Evolutionary conservation across 352 stramenopile species (phyloP), one percentile per base, ranked within the genome.

Genomic region (Globisporangium iwayamae): DNA sequence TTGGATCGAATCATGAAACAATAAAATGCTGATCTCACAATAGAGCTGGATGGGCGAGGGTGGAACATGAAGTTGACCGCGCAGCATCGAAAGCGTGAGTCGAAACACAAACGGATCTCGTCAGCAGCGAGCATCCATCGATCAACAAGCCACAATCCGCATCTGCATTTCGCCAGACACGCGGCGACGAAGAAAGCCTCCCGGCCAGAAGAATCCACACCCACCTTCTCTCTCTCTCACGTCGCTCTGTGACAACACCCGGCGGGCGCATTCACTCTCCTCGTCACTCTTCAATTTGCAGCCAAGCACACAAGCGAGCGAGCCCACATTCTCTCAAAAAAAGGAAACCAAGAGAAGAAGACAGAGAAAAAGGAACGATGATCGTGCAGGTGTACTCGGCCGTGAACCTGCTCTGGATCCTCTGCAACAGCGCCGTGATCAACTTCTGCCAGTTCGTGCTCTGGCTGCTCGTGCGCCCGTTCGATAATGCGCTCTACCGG

Each of bases 381-480:
- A 88, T 89, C 61, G 71, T 85, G 65, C 79, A 79, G 45, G 28
- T 93, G 53, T 90, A 86, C 64, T 91, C 85, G 70, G 81, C 77
- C 64, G 71, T 90, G 28, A 87, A 90, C 70, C 75, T 93, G 53
- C 66, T 93, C n/a, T 94, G 86, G 86, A 78, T 94, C 64, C 71
- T 93, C 16, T 90, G 81, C 79, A 94, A 94, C 68, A 87, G 78
- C 69, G 76, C 76, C 41, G 74, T 91, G 59, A 80, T 94, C 71
- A 92, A 92, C 67, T 85, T 85, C 51, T 80, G 83, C 56, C 83
- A 94, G 65, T 80, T 94, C 50, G 71, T 85, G 52, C 78, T 97
- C 66, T 96, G 85, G 68, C 72, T 93, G 56, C 83, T 93, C 39
- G 75, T 97, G 47, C 78, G 88, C 6, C 87, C 89, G 45, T 94